A percentile compares a stretch with the other conserved stretches of the same genome.
Evolutionary conservation across 345 rosid species (phyloP).

Genomic region (Excoecaria agallocha): DNA sequence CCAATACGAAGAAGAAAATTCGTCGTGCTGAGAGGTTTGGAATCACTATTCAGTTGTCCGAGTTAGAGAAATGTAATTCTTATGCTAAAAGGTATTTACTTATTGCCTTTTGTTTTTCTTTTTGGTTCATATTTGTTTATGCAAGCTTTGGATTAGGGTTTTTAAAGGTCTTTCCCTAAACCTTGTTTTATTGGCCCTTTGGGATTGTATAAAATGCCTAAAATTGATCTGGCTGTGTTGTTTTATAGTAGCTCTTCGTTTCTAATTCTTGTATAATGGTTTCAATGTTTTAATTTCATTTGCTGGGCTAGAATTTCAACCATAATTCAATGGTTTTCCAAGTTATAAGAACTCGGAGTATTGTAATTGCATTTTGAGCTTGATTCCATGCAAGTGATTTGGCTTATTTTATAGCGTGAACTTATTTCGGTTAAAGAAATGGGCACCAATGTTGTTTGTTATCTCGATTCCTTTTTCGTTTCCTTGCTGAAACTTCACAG

Average conservation of each 20-base stretch:
- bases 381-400: neutral
- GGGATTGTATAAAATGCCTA: neutral
- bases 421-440: too few relatives aligned
- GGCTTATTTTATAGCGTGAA: neutral
- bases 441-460: neutral
- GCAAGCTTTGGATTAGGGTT: neutral
- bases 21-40: too few relatives aligned
- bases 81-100: too few relatives aligned
- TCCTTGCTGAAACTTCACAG: neutral
- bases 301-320: too few relatives aligned
- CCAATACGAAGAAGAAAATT: conserved; percentile 68
- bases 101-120: too few relatives aligned
- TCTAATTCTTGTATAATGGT: too few relatives aligned
- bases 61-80: too few relatives aligned
- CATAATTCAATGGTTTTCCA: neutral
- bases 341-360: neutral
- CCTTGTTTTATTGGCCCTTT: neutral
- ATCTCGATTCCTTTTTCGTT: neutral
- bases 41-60: too few relatives aligned
- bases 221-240: neutral
- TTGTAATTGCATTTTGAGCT: neutral
- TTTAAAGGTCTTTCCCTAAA: neutral
- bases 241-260: neutral
- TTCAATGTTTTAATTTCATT: too few relatives aligned
- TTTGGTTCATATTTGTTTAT: too few relatives aligned